Percentiles rank a stretch among this genome's conserved stretches.
Conservation (phyloP, 768 basidiomycete species). For the Dioszegia aurantiaca region DNA sequence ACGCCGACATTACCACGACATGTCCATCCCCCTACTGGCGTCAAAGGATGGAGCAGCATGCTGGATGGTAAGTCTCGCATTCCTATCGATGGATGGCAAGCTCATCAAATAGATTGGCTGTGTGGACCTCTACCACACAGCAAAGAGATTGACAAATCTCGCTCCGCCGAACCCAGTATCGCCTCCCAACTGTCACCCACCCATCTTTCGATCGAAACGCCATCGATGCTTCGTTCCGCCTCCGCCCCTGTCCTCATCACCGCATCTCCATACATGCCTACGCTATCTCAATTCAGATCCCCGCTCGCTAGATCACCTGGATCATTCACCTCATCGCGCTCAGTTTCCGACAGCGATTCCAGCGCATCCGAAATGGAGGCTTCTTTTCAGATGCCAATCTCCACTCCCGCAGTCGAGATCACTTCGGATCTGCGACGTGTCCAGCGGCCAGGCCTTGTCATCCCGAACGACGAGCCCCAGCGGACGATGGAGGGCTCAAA, state of each 20-base stretch:
- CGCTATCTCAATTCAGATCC: conserved; percentile 1
- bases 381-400: conserved; percentile 1
- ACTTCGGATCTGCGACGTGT: not conserved
- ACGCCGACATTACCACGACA: conserved; percentile 6
- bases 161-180: not conserved
- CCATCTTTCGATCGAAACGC: not conserved
- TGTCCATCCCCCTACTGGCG: conserved; percentile 5
- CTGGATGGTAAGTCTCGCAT: conserved; percentile 31
- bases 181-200: not conserved
- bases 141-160: conserved; percentile 1
- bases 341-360: conserved; percentile 7
- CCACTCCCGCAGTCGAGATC: not conserved
- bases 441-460: conserved; percentile 10
- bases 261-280: not conserved
- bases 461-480: conserved; percentile 18
- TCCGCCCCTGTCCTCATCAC: conserved; percentile 8
- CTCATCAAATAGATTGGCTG: conserved; percentile 33
- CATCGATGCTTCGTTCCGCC: conserved; percentile 1
- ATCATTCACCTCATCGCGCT: conserved; percentile 11
- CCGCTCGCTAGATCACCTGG: conserved; percentile 16
- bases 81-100: not conserved
- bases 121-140: conserved; percentile 22
- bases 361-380: conserved; percentile 13
- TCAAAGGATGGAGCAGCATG: conserved; percentile 44
- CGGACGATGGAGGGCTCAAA: conserved; percentile 54